Base-by-base conservation (phyloP, 2,329 filamentous ascomycete species). In the Claviceps digitariae region DNA sequence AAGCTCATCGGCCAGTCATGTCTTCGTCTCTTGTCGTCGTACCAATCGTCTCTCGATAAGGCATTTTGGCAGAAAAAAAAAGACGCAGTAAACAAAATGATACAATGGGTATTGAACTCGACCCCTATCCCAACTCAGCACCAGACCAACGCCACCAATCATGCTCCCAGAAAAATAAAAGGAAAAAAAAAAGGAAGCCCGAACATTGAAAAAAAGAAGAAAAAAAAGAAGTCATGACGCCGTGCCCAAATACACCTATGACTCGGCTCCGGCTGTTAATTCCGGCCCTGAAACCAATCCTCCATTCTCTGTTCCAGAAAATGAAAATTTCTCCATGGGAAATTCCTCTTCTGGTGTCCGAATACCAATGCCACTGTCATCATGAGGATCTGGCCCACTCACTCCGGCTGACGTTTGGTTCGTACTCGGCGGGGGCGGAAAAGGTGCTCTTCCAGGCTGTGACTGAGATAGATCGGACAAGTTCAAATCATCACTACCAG, bases 301-400 rank as follows among this genome's bases (percentile, higher is more conserved):
- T 52, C 70, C 64, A 27, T 62, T 63, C 34, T 72, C 68, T 27
- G 63, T 56, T 40, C 65, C 65, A 13, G 69, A 60, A 55, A 74
- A 76, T 10, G 72, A 70, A 61, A 76, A 83, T 62, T 83, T 83
- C 51, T 79, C 77, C 64, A 80, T 74, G 1, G 75, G 71, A 48
- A 81, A 81, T 27, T 84, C 81, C 52, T 84, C 81, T 52, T 84
- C 82, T 1, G 81, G 81, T 4, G 81, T 83, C 50, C 80, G 72
- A 60, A 89, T 83, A 31, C 83, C 83, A 56, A 89, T 89, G 1
- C 84, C 85, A 61, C 85, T 89, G 59, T 89, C 86, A 59, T 89
- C 85, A 56, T 84, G 79, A 2, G 64, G 69, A 54, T 75, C 74
- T 54, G 72, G 62, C 25, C 75, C 73, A 47, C 72, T 58, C 56